Base-by-base conservation (phyloP, 1,284 basidiomycete genomes). In the Cutaneotrichosporon mucoides region DNA sequence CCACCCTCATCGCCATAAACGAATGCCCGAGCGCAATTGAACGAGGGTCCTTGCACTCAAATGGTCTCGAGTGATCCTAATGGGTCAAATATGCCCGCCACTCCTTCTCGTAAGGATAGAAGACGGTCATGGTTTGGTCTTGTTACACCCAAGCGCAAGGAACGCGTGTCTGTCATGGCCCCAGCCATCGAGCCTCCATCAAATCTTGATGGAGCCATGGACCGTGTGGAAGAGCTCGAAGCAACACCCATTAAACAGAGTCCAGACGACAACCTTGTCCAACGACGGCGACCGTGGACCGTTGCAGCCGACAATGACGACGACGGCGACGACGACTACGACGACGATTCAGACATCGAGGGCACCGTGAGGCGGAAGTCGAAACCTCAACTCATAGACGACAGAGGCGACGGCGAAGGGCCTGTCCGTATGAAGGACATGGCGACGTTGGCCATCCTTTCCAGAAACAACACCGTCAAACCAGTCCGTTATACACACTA, bases 81-180 rank as follows among this genome's bases (percentile, higher is more conserved):
- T 37, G 43, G 34, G 34, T 16, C 60, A 10, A 60, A 24, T 41
- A 38, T 66, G 9, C 65, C 72, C 12, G 43, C 64, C 45, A 62
- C 71, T 4, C 64, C 69, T 8, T 43, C 65, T 0, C 66, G 64
- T 50, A 64, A 63, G 34, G 61, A 40, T 8, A 40, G 57, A 3
- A 53, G 73, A n/a, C 60, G 69, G 36, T 73, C 72, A 47, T 76
- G 74, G 74, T 73, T 76, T 51, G 63, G 65, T 34, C 61, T 73
- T 6, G 66, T 63, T 9, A 68, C 61, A 4, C 63, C 60, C 42
- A 64, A 54, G 34, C 62, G 62, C 46, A 60, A 54, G 45, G 52
- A 59, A 47, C 52, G 52, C 5, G 44, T 34, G 16, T 44, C 57
- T 12, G 6, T 54, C 7, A 49, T 37, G 34, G 34, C 47, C 11